Base-by-base conservation (phyloP, 306 rosid species). In the Rubus parviflorus region DNA sequence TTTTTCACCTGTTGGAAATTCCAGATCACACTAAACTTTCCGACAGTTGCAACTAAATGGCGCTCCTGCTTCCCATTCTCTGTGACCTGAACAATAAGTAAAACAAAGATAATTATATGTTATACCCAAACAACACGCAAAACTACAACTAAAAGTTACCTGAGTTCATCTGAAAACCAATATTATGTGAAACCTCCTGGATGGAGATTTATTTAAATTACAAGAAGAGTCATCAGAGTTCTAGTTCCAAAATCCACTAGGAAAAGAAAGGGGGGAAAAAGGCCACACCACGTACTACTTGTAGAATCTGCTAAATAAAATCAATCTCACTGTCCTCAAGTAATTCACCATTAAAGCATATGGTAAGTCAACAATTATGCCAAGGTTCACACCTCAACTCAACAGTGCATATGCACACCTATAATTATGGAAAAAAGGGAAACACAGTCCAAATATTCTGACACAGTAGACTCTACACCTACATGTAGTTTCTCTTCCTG, bases 31-130 rank as follows among this genome's bases (percentile, higher is more conserved):
- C 99, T 96, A 73, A 96, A 96, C 75, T 96, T 96, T 74, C 99
- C 99, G 66, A 96, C 99, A 3, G 99, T 96, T 41, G 97, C 94
- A 22, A 96, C 99, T 77, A 92, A 81, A 83, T 96, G 98, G 23
- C 99, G 94, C 90, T 96, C 98, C 88, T 92, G 99, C 84, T 86
- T 93, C 87, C 98, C 99, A 63, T 87, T 87, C 85, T 96, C 99
- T 0, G 99, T 93, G 79, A 95, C 97, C 98, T 95, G 63, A 57
- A 40, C 49, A 79, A 57, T 74, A 61, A 68, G 43, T 43, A 49
- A 68, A 75, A 10, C 41, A 71, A 22, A 51, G 5, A 43, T 51
- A 38, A 30, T n/a, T 15, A 60, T 30, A 74, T 46, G 22, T 41
- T 46, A 15, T 4, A 40, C 65, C 71, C 40, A 56, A 56, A 23